These are phyloP conservation scores for Thermomucor indicae-seudaticae DNA, from an alignment of 371 early-diverging fungal genomes.

Conservation along the genomic window DNA sequence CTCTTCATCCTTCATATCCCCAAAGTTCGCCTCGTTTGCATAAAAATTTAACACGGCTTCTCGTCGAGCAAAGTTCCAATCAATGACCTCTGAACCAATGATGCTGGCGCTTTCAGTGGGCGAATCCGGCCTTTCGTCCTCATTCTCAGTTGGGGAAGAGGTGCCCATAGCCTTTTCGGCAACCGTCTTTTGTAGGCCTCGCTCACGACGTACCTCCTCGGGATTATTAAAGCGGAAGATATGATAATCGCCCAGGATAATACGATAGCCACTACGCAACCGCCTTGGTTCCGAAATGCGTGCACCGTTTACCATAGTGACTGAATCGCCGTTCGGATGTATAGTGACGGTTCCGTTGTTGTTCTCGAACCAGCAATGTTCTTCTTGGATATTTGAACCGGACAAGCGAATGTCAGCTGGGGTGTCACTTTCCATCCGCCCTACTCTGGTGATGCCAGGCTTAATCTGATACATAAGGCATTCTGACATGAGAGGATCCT, in stretches of 20 bases:
- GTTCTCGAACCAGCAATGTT: conserved; percentile 80
- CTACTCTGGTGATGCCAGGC: conserved; percentile 73
- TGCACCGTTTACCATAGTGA: conserved; percentile 78
- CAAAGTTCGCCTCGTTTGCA: conserved; percentile 41
- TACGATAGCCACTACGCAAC: conserved; percentile 73
- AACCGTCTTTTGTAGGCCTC: conserved; percentile 35
- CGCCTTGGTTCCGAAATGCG: conserved; percentile 57
- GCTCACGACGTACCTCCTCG: conserved; percentile 72
- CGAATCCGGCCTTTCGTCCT: conserved; percentile 53
- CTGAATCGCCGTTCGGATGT: conserved; percentile 55
- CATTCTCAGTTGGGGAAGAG: neutral
- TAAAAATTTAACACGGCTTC: conserved; percentile 64
- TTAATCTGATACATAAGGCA: conserved; percentile 86
- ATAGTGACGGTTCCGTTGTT: conserved; percentile 58
- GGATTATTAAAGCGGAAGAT: conserved; percentile 88
- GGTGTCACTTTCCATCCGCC: conserved; percentile 38
- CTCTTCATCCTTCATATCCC: conserved; percentile 57
- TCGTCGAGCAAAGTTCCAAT: conserved; percentile 80
- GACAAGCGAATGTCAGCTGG: conserved; percentile 67
- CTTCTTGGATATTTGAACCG: conserved; percentile 63
- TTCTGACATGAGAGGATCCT: conserved; percentile 89
- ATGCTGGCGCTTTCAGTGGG: conserved; percentile 35
- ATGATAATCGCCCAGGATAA: conserved; percentile 80
- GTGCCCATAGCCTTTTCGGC: conserved; percentile 8
- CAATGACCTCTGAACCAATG: conserved; percentile 50